Percentiles rank a stretch among this genome's conserved stretches.
These are phyloP conservation scores for Urostyla sp. DNA, from an alignment of 73 alveolate species.

Conservation along the genomic window DNA sequence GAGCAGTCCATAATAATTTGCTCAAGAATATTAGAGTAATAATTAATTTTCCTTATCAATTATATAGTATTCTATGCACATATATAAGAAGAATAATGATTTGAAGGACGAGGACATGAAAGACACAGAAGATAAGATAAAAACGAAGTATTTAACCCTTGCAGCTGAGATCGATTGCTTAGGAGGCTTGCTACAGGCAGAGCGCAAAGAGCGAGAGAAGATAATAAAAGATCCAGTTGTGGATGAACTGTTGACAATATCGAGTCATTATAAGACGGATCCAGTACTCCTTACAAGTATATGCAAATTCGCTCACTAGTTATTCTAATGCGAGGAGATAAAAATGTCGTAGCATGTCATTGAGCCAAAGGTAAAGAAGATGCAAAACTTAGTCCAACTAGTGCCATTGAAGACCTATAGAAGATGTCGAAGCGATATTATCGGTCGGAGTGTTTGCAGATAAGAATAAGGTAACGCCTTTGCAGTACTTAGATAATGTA, in stretches of 20 bases:
- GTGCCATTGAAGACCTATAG: slow-evolving; percentile 61
- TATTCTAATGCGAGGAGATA: slow-evolving; percentile 52
- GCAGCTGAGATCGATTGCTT: slow-evolving; percentile 68
- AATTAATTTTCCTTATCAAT: not conserved
- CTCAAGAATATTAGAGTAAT: slow-evolving; percentile 50
- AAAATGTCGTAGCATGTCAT: slow-evolving; percentile 17
- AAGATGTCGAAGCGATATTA: slow-evolving; percentile 57
- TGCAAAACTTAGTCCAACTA: slow-evolving; percentile 53
- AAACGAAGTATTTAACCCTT: slow-evolving; percentile 33
- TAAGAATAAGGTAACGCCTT: slow-evolving; percentile 23
- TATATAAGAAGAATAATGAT: slow-evolving; percentile 56
- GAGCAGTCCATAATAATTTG: slow-evolving; percentile 16
- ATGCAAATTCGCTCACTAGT: slow-evolving; percentile 53
- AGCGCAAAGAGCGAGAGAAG: slow-evolving; percentile 5
- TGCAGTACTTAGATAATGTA: slow-evolving; percentile 52
- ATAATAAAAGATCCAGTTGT: slow-evolving; percentile 31
- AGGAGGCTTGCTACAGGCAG: slow-evolving; percentile 61
- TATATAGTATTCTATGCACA: slow-evolving; percentile 45
- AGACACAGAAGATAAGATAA: slow-evolving; percentile 39
- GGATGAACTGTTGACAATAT: slow-evolving; percentile 52
- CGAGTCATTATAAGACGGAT: slow-evolving; percentile 58
- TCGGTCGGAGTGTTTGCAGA: slow-evolving; percentile 47
- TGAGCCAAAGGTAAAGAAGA: slow-evolving; percentile 56
- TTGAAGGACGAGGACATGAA: slow-evolving; percentile 46
- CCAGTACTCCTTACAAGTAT: slow-evolving; percentile 61